Conservation (phyloP, 2,329 filamentous ascomycete species). For the Arthrocladium fulminans region DNA sequence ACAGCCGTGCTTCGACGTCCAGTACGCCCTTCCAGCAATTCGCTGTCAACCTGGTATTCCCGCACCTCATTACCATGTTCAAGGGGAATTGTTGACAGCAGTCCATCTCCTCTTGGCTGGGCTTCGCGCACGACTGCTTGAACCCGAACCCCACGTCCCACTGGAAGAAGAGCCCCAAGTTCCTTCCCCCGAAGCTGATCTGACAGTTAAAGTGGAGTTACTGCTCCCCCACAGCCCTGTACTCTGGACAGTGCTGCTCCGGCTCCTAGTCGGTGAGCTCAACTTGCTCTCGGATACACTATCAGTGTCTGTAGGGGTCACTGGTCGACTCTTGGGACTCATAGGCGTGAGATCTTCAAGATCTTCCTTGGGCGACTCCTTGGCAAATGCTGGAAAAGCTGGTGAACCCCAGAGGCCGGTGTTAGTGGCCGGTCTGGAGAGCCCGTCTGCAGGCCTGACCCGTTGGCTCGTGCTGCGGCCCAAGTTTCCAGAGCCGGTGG, state of each 20-base stretch:
- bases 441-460: constrained; percentile 10
- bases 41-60: neutral
- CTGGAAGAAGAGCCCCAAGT: neutral
- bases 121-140: constrained; percentile 5
- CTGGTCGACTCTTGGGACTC: constrained; percentile 5
- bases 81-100: constrained; percentile 5
- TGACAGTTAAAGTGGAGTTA: constrained; percentile 1
- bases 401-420: constrained; percentile 18
- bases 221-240: constrained; percentile 5
- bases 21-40: neutral
- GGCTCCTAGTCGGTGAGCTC: neutral
- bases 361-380: constrained; percentile 1
- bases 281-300: constrained; percentile 1
- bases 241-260: constrained; percentile 2
- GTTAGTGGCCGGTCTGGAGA: constrained; percentile 8
- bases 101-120: constrained; percentile 8
- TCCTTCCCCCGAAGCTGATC: constrained; percentile 2
- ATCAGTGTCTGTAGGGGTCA: neutral
- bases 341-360: constrained; percentile 2
- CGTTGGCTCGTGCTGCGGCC: constrained; percentile 15
- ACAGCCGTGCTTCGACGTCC: neutral
- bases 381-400: neutral
- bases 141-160: neutral
- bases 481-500: constrained; percentile 5
- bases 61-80: neutral